Conservation (phyloP, 108 stramenopile species). For the Thalassiosira profunda region DNA sequence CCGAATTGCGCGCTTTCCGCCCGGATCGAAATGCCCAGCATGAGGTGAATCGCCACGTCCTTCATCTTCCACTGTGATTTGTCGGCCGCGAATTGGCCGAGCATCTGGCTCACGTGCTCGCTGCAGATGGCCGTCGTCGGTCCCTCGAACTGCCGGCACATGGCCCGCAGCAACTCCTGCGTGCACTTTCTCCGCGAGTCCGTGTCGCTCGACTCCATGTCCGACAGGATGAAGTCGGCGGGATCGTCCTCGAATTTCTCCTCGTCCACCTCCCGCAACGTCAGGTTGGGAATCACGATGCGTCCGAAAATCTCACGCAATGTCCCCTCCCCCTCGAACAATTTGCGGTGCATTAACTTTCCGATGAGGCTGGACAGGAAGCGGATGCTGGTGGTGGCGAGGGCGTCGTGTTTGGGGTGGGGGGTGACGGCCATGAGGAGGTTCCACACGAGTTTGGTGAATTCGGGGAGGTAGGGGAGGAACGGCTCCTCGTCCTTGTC, state of each 20-base stretch:
- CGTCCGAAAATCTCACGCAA: constrained; percentile 89
- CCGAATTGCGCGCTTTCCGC: constrained; percentile 83
- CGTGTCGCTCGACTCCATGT: constrained; percentile 96
- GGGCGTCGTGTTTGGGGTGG: constrained; percentile 84
- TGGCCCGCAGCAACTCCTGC: constrained; percentile 91
- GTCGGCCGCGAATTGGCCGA: constrained; percentile 69
- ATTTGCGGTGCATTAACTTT: constrained; percentile 87
- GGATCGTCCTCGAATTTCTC: constrained; percentile 98
- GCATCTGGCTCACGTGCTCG: constrained; percentile 85
- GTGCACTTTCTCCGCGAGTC: constrained; percentile 95
- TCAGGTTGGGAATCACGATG: constrained; percentile 97
- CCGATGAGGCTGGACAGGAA: constrained; percentile 90
- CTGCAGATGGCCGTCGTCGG: constrained; percentile 87
- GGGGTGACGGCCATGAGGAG: constrained; percentile 76
- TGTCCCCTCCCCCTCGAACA: constrained; percentile 85
- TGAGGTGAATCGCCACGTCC: constrained; percentile 96
- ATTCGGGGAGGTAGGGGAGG: constrained; percentile 73
- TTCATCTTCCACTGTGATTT: constrained; percentile 88
- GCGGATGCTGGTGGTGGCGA: constrained; percentile 93
- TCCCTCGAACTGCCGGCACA: constrained; percentile 94
- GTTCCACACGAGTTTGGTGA: constrained; percentile 92
- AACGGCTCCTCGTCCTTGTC: constrained; percentile 98
- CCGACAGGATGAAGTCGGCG: constrained; percentile 94
- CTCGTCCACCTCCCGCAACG: constrained; percentile 88
- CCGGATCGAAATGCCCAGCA: constrained; percentile 92